Evolutionary conservation across 2,329 filamentous ascomycete species (phyloP).

Genomic region (Periconia sp.): DNA sequence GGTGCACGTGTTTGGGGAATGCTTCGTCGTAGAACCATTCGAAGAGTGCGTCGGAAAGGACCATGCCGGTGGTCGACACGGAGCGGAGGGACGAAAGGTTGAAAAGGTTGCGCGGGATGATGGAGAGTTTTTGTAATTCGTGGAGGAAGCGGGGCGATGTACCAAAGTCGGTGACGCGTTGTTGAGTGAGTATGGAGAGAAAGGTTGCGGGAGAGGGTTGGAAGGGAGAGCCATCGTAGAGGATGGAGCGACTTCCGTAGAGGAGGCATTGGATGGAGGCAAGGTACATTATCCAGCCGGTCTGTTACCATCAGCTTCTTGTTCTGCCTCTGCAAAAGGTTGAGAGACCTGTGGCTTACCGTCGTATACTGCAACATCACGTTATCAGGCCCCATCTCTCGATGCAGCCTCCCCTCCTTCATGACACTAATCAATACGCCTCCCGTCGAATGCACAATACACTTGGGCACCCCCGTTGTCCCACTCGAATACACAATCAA

Average conservation of each 20-base stretch:
- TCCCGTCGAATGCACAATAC: slow-evolving; percentile 79
- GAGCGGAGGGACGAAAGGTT: slow-evolving; percentile 67
- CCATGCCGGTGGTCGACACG: slow-evolving; percentile 81
- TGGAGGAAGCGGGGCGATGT: slow-evolving; percentile 78
- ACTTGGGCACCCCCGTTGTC: slow-evolving; percentile 84
- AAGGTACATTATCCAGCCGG: slow-evolving; percentile 85
- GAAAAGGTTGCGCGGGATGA: slow-evolving; percentile 66
- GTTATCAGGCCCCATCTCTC: slow-evolving; percentile 51
- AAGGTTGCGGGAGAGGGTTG: slow-evolving; percentile 70
- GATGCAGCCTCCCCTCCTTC: slow-evolving; percentile 67
- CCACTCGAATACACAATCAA: slow-evolving; percentile 79
- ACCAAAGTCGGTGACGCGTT: slow-evolving; percentile 74
- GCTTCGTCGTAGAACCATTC: slow-evolving; percentile 79
- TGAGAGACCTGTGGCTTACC: slow-evolving; percentile 26
- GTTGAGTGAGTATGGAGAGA: slow-evolving; percentile 66
- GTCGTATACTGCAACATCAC: slow-evolving; percentile 65
- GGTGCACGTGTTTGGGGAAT: slow-evolving; percentile 70
- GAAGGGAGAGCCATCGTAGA: slow-evolving; percentile 88
- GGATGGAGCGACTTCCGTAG: slow-evolving; percentile 65
- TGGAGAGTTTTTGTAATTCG: slow-evolving; percentile 69
- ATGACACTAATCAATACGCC: slow-evolving; percentile 64
- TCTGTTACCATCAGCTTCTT: slow-evolving; percentile 20
- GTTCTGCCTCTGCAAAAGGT: not conserved
- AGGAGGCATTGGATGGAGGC: slow-evolving; percentile 64
- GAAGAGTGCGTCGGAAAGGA: slow-evolving; percentile 76